Percentiles rank a stretch among this genome's conserved stretches.
phyloP scores from a whole-genome alignment of 768 basidiomycete species.

The Suillus placidus region DNA sequence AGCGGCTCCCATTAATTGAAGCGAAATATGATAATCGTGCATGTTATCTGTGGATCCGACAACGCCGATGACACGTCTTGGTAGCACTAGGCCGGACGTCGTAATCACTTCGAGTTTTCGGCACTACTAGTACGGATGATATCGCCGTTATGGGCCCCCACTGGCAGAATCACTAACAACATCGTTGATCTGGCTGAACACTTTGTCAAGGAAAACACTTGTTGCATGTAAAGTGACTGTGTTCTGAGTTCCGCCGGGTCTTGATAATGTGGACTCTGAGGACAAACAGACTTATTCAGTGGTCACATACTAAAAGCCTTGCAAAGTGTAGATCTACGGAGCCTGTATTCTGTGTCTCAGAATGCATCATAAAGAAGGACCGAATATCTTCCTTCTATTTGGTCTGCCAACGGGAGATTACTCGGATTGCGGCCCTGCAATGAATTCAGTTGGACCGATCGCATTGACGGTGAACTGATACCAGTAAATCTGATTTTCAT shows the following conservation, averaged over 20 bases:
- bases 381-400: neutral
- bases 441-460: neutral
- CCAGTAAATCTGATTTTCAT: neutral
- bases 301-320: neutral
- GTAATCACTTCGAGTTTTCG: neutral
- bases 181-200: neutral
- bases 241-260: no score
- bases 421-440: neutral
- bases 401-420: neutral
- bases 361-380: neutral
- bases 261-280: neutral
- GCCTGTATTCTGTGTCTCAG: neutral
- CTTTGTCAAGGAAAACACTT: neutral
- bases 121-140: no score
- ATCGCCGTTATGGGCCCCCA: neutral
- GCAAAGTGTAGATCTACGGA: neutral
- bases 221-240: neutral
- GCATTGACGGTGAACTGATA: slow-evolving; percentile 1
- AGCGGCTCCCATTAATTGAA: neutral
- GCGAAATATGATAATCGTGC: neutral
- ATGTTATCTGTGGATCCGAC: neutral
- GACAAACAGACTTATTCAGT: neutral
- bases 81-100: neutral
- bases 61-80: neutral
- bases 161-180: neutral